Conservation (phyloP, 352 stramenopile species). For the Globisporangium cylindrosporum region DNA sequence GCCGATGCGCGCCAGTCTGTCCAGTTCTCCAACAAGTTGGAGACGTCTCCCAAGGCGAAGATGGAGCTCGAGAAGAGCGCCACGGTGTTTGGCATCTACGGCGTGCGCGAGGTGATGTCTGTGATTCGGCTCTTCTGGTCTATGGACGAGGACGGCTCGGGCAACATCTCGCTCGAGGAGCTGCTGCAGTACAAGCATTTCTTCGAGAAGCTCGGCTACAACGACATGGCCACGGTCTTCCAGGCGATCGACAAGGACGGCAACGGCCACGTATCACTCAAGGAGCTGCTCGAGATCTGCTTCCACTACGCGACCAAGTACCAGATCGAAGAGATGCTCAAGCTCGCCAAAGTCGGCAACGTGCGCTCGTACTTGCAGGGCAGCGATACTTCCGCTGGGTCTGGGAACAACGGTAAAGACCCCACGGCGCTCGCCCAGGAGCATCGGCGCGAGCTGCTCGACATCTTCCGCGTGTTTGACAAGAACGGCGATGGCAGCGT, state of each 20-base stretch:
- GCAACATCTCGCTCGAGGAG: constrained; percentile 49
- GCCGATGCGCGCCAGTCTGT: neutral
- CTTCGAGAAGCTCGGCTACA: constrained; percentile 67
- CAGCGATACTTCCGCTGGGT: constrained; percentile 4
- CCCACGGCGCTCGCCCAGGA: constrained; percentile 22
- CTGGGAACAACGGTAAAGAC: constrained; percentile 7
- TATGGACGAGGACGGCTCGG: constrained; percentile 68
- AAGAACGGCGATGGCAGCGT: constrained; percentile 61
- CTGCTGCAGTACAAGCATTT: constrained; percentile 53
- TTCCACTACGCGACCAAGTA: constrained; percentile 62
- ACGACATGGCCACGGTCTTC: constrained; percentile 60
- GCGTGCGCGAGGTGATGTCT: constrained; percentile 68
- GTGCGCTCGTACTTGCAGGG: constrained; percentile 46
- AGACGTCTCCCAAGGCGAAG: constrained; percentile 11
- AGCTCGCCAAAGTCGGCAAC: constrained; percentile 63
- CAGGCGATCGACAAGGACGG: constrained; percentile 70
- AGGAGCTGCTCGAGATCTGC: constrained; percentile 58
- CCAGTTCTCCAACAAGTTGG: neutral
- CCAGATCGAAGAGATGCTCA: constrained; percentile 68
- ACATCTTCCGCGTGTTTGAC: constrained; percentile 73
- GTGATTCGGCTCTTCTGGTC: constrained; percentile 71
- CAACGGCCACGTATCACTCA: constrained; percentile 51
- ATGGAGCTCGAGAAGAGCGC: constrained; percentile 29
- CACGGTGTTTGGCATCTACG: constrained; percentile 63
- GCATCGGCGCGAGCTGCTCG: constrained; percentile 43